Base-by-base conservation (phyloP, 1,284 basidiomycete species). In the Veloporphyrellus conicus region DNA sequence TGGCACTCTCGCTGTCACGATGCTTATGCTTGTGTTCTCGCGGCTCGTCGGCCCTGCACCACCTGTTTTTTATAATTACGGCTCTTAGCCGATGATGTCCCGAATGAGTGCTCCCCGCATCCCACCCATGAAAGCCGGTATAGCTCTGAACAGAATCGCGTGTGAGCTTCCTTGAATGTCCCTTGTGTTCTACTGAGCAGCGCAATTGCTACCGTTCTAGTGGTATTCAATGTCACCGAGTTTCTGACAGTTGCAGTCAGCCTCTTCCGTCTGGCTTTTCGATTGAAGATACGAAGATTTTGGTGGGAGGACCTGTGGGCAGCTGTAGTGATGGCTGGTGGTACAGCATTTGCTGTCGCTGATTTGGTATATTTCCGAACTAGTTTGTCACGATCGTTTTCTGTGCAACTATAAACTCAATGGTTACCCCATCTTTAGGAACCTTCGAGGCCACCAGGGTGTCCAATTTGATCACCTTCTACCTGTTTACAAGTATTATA, bases 251-350 rank as follows among this genome's bases (percentile, higher is more conserved):
- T 28, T 9, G 6, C 37, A 9, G 36, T 52, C 18, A 38, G 36
- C 16, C 12, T 47, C 15, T 52, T 52, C 45, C 52, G 58, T 8
- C 29, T 55, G 27, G 31, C 9, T 4, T 41, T 55, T 38, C 57
- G 55, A 19, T 23, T 58, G 28, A 43, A 49, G 28, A 54, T 54
- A 38, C 25, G 20, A 36, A 41, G 58, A 38, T 43, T 57, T 31
- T 58, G 55, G 55, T 57, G 58, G 57, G 55, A 59, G n/a, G 55
- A 56, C 20, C 18, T 18, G 15, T 59, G 57, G 56, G 57, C 52
- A n/a, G 39, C 42, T 10, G 20, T 47, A 18, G 43, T 35, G 10
- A 42, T 42, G 32, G n/a, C 45, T 11, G 22, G 41, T 32, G 19
- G 12, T 9, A 7, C 31, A 6, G 14, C 20, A 10, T 38, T 39